Conservation (phyloP, 169 alveolate species). For the Cyclospora cayetanensis region DNA sequence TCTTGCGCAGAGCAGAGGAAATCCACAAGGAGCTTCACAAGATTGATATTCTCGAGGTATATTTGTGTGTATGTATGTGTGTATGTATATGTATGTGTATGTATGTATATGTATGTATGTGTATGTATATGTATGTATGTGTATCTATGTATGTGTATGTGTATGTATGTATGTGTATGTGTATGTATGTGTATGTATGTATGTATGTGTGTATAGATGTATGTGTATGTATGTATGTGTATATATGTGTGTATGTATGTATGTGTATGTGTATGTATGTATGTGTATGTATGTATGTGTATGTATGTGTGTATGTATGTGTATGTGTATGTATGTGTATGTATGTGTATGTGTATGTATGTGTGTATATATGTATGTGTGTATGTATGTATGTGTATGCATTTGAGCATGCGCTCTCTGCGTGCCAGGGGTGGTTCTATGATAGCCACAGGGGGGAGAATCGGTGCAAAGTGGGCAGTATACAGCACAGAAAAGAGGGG, state of each 20-base stretch:
- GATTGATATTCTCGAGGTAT: background rate
- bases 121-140: too few species aligned
- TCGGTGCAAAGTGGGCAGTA: slow-evolving; percentile 3
- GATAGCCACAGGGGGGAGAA: too few species aligned
- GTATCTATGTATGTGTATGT: background rate
- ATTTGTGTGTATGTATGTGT: background rate
- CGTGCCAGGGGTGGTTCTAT: background rate
- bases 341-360: too few species aligned
- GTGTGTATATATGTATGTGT: background rate
- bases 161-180: background rate
- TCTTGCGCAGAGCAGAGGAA: slow-evolving; percentile 14
- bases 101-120: background rate
- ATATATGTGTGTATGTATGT: background rate
- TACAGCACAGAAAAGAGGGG: background rate
- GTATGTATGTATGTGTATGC: background rate
- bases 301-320: too few species aligned
- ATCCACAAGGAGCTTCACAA: background rate
- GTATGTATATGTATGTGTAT: background rate
- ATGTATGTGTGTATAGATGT: too few species aligned
- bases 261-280: background rate
- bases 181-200: background rate
- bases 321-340: background rate
- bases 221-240: background rate
- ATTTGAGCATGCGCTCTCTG: background rate
- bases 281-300: background rate